Evolutionary conservation across 768 basidiomycete species (phyloP).

Genomic region (Phylloporus sp.): DNA sequence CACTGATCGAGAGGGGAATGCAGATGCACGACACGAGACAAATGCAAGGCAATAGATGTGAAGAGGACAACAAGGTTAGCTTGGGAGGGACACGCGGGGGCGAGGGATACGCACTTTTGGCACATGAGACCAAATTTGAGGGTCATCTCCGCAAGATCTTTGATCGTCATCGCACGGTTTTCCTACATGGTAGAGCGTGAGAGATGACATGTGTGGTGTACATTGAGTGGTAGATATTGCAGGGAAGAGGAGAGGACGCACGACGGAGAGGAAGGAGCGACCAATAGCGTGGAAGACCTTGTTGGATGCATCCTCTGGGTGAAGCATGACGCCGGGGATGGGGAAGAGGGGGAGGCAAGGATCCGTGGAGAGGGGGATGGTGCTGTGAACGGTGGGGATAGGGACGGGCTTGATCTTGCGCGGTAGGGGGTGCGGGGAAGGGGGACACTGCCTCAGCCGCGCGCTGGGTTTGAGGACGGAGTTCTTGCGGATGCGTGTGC

Average conservation of each 20-base stretch:
- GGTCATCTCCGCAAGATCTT: slow-evolving; percentile 74
- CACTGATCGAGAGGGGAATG: slow-evolving; percentile 35
- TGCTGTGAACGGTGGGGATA: slow-evolving; percentile 19
- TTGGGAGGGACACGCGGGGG: slow-evolving; percentile 12
- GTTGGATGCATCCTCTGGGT: slow-evolving; percentile 67
- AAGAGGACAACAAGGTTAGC: slow-evolving; percentile 1
- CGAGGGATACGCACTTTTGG: slow-evolving; percentile 57
- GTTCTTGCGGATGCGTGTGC: slow-evolving; percentile 52
- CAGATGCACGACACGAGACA: slow-evolving; percentile 13
- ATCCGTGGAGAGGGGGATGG: slow-evolving; percentile 14
- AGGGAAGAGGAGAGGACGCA: slow-evolving; percentile 34
- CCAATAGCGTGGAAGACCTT: slow-evolving; percentile 74
- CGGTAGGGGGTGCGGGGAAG: slow-evolving; percentile 32
- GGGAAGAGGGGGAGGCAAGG: slow-evolving; percentile 46
- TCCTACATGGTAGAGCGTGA: slow-evolving; percentile 39
- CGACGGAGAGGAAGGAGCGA: slow-evolving; percentile 69
- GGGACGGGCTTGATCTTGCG: slow-evolving; percentile 33
- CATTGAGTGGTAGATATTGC: slow-evolving; percentile 13
- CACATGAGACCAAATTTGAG: slow-evolving; percentile 62
- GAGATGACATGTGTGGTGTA: slow-evolving; percentile 16
- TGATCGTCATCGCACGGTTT: slow-evolving; percentile 83
- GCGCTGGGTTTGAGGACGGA: slow-evolving; percentile 48
- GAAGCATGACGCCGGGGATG: slow-evolving; percentile 60
- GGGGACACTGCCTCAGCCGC: slow-evolving; percentile 46
- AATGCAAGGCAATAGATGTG: slow-evolving; percentile 6